Evolutionary conservation across 2,329 filamentous ascomycete species (phyloP).

Genomic region (Phoma sp.): DNA sequence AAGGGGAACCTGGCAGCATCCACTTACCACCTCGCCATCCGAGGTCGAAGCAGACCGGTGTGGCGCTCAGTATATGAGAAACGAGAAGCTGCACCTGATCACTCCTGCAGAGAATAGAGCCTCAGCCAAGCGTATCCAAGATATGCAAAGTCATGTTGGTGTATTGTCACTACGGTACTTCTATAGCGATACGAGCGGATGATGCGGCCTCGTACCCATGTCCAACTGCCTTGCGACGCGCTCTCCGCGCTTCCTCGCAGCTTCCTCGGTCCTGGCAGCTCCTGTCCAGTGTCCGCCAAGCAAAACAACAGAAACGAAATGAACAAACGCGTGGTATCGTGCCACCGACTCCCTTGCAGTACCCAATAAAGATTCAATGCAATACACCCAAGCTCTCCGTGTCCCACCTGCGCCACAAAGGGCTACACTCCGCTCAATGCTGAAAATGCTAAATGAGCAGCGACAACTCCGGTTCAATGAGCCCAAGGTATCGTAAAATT

Average conservation of each 20-base stretch:
- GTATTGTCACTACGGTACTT: background rate
- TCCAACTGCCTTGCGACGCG: background rate
- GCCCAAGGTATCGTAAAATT: slow-evolving; percentile 23
- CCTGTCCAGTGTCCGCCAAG: background rate
- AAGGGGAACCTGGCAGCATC: slow-evolving; percentile 6
- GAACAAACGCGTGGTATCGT: slow-evolving; percentile 43
- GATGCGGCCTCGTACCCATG: background rate
- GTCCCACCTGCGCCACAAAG: slow-evolving; percentile 17
- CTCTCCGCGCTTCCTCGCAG: background rate
- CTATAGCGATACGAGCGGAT: background rate
- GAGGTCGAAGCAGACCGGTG: background rate
- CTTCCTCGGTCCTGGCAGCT: too few relatives aligned
- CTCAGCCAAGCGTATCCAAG: slow-evolving; percentile 1
- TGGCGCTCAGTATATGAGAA: slow-evolving; percentile 2
- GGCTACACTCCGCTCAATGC: slow-evolving; percentile 21
- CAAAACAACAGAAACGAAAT: slow-evolving; percentile 17
- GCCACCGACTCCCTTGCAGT: slow-evolving; percentile 31
- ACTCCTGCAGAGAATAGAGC: background rate
- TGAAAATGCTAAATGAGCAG: slow-evolving; percentile 22
- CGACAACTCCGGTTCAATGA: slow-evolving; percentile 30
- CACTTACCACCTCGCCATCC: slow-evolving; percentile 2
- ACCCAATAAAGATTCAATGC: slow-evolving; percentile 26
- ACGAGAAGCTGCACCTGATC: slow-evolving; percentile 1
- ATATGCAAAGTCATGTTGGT: background rate
- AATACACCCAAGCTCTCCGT: slow-evolving; percentile 2